These are phyloP conservation scores for Boletus rubroflammeus DNA, from an alignment of 768 basidiomycete genomes.

Conservation along the genomic window DNA sequence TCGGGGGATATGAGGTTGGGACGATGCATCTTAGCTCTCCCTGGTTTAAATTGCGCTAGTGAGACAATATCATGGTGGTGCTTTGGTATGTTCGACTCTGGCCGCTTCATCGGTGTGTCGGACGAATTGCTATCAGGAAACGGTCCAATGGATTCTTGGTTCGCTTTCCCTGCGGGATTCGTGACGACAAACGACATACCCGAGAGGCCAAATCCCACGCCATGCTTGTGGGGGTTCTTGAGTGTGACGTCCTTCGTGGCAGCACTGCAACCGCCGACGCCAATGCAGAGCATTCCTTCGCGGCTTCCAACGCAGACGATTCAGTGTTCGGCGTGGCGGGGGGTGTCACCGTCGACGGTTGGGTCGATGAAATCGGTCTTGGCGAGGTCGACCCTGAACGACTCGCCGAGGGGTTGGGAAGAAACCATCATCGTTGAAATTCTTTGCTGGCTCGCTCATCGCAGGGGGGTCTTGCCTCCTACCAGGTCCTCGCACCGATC, in stretches of 20 bases:
- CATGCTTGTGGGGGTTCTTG: constrained; percentile 61
- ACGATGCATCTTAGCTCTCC: neutral
- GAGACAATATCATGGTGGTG: neutral
- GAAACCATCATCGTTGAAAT: constrained; percentile 65
- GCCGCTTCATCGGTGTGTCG: neutral
- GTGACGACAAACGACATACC: constrained; percentile 5
- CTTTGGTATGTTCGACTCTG: neutral
- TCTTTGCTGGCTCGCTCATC: constrained; percentile 67
- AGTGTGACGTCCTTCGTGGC: constrained; percentile 54
- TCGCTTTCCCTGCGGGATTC: neutral
- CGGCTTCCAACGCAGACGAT: constrained; percentile 27
- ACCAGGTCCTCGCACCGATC: neutral
- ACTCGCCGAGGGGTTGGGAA: constrained; percentile 61
- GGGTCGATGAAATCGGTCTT: constrained; percentile 55
- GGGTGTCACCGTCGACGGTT: constrained; percentile 28
- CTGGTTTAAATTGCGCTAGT: neutral
- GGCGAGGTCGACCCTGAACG: constrained; percentile 60
- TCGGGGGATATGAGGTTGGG: neutral
- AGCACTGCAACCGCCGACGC: constrained; percentile 37
- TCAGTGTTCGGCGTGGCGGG: constrained; percentile 12
- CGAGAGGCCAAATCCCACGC: constrained; percentile 48
- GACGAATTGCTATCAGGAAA: neutral
- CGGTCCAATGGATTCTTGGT: too few species aligned
- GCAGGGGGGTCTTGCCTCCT: constrained; percentile 33
- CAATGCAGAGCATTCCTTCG: constrained; percentile 5